A percentile compares a stretch with the other conserved stretches of the same genome.
Conservation (phyloP, 140 eudicot genomes). For the Senecio squalidus region DNA sequence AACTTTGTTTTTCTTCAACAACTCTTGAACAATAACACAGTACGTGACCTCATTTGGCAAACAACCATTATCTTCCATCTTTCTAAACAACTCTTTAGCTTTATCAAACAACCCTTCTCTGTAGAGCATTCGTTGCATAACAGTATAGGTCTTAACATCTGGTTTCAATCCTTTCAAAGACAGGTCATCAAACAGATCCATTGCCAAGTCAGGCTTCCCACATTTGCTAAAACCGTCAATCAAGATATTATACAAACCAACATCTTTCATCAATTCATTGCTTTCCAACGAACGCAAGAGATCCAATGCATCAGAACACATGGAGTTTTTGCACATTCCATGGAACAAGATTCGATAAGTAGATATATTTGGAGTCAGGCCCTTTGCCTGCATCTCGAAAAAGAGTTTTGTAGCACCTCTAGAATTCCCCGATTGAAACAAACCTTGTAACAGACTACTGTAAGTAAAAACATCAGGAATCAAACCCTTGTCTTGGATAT, state of each 20-base stretch:
- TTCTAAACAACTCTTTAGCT: not conserved
- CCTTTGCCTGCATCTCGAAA: not conserved
- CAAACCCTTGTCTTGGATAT: conserved; percentile 3
- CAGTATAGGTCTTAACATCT: conserved; percentile 15
- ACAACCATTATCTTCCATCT: not conserved
- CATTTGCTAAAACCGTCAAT: conserved; percentile 16
- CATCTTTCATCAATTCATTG: not conserved
- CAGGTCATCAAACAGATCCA: conserved; percentile 14
- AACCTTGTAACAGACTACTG: not conserved
- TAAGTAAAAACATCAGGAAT: not conserved
- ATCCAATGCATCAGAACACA: conserved; percentile 14
- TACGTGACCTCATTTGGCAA: not conserved
- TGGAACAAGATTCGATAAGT: not conserved
- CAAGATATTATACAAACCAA: conserved; percentile 8
- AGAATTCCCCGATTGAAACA: not conserved
- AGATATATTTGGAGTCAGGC: not conserved
- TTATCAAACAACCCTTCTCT: conserved; percentile 5
- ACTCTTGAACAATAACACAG: conserved; percentile 8
- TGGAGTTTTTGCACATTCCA: conserved; percentile 5
- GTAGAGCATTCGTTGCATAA: conserved; percentile 9
- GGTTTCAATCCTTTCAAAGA: conserved; percentile 14
- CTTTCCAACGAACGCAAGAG: conserved; percentile 6
- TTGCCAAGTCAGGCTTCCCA: conserved; percentile 6
- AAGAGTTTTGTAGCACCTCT: not conserved
- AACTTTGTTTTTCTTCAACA: conserved; percentile 9